These are phyloP conservation scores for Polyplosphaeria fusca DNA, from an alignment of 495 filamentous ascomycete species.

Conservation along the genomic window DNA sequence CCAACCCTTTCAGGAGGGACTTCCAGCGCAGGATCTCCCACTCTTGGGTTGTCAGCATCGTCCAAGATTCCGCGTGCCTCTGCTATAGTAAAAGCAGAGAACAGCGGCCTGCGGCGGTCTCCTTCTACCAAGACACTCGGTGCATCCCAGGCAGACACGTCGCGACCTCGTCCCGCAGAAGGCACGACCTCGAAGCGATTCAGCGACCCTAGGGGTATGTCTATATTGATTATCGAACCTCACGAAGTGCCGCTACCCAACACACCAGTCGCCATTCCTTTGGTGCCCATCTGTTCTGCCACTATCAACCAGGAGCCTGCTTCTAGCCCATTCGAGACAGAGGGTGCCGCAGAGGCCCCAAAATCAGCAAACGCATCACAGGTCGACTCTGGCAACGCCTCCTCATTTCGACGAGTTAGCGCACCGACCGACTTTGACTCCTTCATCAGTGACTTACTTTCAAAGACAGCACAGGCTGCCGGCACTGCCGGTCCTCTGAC, in stretches of 20 bases:
- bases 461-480: neutral
- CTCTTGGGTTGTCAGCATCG: slow-evolving; percentile 10
- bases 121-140: neutral
- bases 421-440: neutral
- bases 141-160: neutral
- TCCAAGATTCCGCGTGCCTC: slow-evolving; percentile 21
- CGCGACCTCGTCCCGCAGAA: neutral
- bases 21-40: slow-evolving; percentile 6
- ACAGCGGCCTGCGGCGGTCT: neutral
- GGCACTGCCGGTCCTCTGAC: neutral
- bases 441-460: neutral
- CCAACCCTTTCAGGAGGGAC: slow-evolving; percentile 1
- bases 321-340: neutral
- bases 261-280: slow-evolving; percentile 1
- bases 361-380: neutral
- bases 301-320: neutral
- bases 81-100: neutral
- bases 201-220: neutral
- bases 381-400: neutral
- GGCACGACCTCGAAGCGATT: neutral
- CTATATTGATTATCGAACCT: slow-evolving; percentile 7
- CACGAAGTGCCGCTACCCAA: slow-evolving; percentile 11
- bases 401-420: neutral
- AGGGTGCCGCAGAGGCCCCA: neutral
- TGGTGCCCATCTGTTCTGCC: neutral